Conservation (phyloP, 2,329 filamentous ascomycete genomes). For the Xylaria sp. region DNA sequence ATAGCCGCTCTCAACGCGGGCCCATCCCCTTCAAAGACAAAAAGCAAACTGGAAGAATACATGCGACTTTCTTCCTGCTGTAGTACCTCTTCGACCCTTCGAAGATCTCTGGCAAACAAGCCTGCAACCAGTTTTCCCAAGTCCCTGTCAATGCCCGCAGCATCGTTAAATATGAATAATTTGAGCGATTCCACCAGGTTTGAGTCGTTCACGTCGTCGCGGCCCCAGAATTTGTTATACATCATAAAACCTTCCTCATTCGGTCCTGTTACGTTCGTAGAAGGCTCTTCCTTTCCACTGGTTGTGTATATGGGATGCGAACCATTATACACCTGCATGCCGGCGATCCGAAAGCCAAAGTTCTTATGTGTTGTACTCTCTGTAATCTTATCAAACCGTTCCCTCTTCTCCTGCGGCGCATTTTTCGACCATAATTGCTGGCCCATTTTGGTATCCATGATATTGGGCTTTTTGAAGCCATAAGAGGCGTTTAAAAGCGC, state of each 20-base stretch:
- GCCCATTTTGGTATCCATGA: slow-evolving; percentile 93
- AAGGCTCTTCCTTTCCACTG: slow-evolving; percentile 14
- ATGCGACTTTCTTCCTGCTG: slow-evolving; percentile 68
- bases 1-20: slow-evolving; percentile 62
- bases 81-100: slow-evolving; percentile 63
- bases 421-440: slow-evolving; percentile 85
- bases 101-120: slow-evolving; percentile 64
- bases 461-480: slow-evolving; percentile 86
- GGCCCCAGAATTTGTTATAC: slow-evolving; percentile 72
- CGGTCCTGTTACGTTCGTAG: slow-evolving; percentile 59
- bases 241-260: slow-evolving; percentile 66
- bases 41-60: slow-evolving; percentile 71
- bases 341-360: slow-evolving; percentile 71
- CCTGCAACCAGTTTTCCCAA: slow-evolving; percentile 65
- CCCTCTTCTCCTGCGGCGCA: slow-evolving; percentile 67
- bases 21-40: slow-evolving; percentile 73
- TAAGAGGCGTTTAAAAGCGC: slow-evolving; percentile 86
- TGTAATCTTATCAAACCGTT: slow-evolving; percentile 68
- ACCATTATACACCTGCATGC: slow-evolving; percentile 72
- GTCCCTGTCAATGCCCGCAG: slow-evolving; percentile 68
- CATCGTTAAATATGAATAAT: slow-evolving; percentile 67
- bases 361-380: slow-evolving; percentile 68
- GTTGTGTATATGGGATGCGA: slow-evolving; percentile 44
- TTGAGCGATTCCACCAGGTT: slow-evolving; percentile 66
- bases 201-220: slow-evolving; percentile 60